Conservation (phyloP, 176 grass and related monocot genomes). For the Eremochloa ophiuroides region DNA sequence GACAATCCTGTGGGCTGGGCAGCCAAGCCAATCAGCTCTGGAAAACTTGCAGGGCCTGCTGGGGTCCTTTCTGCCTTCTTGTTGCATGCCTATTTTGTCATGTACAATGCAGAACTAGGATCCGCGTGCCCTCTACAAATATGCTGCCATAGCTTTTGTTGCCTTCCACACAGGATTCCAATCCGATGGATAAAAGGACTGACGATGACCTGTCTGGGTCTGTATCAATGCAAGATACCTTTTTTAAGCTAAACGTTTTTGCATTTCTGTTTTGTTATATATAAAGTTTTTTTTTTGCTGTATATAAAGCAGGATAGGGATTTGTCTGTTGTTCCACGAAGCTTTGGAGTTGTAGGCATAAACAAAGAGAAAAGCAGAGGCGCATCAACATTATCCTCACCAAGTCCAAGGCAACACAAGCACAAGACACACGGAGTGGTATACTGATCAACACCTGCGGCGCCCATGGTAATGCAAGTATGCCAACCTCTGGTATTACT, state of each 20-base stretch:
- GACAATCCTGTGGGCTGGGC: slow-evolving; percentile 19
- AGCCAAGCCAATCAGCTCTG: background rate
- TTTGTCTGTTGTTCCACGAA: background rate
- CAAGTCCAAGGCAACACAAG: background rate
- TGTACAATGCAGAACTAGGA: background rate
- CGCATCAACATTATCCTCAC: background rate
- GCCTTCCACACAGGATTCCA: background rate
- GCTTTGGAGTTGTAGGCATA: background rate
- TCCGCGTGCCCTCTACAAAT: background rate
- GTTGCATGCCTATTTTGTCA: slow-evolving; percentile 12
- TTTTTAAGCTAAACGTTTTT: background rate
- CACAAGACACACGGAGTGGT: background rate
- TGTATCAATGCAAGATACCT: background rate
- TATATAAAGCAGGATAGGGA: background rate
- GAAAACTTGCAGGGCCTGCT: background rate
- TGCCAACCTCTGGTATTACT: background rate
- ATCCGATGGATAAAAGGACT: background rate
- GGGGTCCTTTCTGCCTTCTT: background rate
- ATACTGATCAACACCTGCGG: background rate
- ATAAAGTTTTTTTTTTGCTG: background rate
- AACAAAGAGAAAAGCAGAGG: background rate
- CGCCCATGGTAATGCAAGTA: slow-evolving; percentile 25
- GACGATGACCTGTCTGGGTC: background rate
- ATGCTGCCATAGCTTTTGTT: background rate
- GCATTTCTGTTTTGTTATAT: background rate